Conservation (phyloP, 1,284 basidiomycete genomes). For the Pyrrhoderma noxium region DNA sequence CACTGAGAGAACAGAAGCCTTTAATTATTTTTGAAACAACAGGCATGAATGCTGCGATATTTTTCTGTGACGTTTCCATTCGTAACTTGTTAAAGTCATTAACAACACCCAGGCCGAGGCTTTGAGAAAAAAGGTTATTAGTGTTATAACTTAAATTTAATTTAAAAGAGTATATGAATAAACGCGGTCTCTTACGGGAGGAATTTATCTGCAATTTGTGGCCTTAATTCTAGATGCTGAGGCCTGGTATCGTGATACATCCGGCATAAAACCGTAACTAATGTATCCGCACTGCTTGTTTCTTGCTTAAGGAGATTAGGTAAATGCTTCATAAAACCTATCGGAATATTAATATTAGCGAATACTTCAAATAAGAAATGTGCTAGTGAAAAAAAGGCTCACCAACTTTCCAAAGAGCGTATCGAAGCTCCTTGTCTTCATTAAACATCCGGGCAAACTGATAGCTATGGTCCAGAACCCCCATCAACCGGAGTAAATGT, state of each 20-base stretch:
- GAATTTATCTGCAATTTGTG: conserved; percentile 82
- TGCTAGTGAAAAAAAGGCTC: conserved; percentile 63
- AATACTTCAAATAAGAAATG: neutral
- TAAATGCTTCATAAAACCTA: conserved; percentile 99
- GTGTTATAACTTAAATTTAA: too few relatives aligned
- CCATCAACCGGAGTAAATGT: conserved; percentile 89
- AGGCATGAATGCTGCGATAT: conserved; percentile 96
- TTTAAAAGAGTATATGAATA: too few relatives aligned
- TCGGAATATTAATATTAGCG: neutral
- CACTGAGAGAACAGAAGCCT: conserved; percentile 85
- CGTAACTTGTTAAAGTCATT: conserved; percentile 89
- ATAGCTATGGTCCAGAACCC: conserved; percentile 93
- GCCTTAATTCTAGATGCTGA: conserved; percentile 75
- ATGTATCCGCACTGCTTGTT: conserved; percentile 91
- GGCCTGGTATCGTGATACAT: conserved; percentile 93
- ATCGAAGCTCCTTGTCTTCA: conserved; percentile 95
- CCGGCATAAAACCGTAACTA: conserved; percentile 85
- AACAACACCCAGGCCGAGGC: conserved; percentile 86
- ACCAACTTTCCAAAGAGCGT: conserved; percentile 99
- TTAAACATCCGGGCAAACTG: conserved; percentile 97
- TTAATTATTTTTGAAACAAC: conserved; percentile 91
- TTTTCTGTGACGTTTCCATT: conserved; percentile 88
- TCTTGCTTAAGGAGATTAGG: conserved; percentile 98
- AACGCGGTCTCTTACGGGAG: conserved; percentile 74
- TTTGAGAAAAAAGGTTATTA: conserved; percentile 27